Base-by-base conservation (phyloP, 305 asterid species). In the Coffea humblotiana region DNA sequence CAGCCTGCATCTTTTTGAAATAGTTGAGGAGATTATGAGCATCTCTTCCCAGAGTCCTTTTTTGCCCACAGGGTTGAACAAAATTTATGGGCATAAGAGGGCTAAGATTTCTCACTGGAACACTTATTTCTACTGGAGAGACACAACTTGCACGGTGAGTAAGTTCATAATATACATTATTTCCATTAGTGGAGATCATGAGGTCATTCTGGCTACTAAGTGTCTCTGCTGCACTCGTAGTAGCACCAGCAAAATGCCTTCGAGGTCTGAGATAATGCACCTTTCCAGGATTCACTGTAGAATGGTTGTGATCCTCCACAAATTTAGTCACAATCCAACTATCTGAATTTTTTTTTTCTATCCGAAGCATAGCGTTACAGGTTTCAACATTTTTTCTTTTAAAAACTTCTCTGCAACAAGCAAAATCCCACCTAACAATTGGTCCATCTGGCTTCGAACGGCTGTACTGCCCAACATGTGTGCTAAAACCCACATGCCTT, bases 1-100 rank as follows among this genome's bases (percentile, higher is more conserved):
- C 93, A 66, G 92, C 93, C 88, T 94, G 98, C 94, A 90, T 92
- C 81, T 87, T 94, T 83, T 86, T 86, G 84, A 94, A 94, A 87
- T 94, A 94, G 51, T 86, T 84, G 52, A 94, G 92, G 79, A 94
- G 96, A 80, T 88, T 88, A 76, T 90, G 97, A 65, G 98, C 92
- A 87, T 92, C 96, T 85, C 86, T 89, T 68, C 98, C 98, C 54
- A 92, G 88, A 71, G 88, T 77, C 86, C 92, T 90, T 85, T 84
- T 88, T 74, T 89, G 88, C 82, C 84, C 90, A 80, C 85, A 87
- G 80, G 89, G 92, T 71, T 88, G 92, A 83, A 84, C 72, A 87
- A 86, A 83, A 78, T 86, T 88, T 74, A 87, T 64, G 23, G 97
- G 90, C 85, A 86, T 81, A 84, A 86, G 78, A 29, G 91, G 89